Conservation (phyloP, 2,329 filamentous ascomycete genomes). For the Aspergillus ustus region DNA sequence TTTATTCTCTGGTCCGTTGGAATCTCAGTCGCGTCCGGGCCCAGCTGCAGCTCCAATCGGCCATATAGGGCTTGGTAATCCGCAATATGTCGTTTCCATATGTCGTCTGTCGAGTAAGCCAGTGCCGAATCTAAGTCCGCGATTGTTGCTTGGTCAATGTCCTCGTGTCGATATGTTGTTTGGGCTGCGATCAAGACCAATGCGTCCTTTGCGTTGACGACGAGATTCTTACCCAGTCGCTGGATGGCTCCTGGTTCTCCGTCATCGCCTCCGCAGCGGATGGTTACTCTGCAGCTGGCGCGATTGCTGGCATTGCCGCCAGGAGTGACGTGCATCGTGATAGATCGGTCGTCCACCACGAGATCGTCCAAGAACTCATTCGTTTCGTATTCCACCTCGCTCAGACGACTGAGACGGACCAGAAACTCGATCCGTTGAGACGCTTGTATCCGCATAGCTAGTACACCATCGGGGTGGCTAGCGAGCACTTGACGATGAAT, state of each 20-base stretch:
- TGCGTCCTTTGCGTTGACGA: constrained; percentile 43
- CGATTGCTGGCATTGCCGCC: constrained; percentile 42
- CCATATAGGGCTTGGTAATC: constrained; percentile 41
- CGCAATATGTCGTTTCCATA: constrained; percentile 36
- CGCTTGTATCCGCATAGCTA: constrained; percentile 41
- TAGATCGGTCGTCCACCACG: constrained; percentile 31
- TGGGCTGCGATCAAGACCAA: constrained; percentile 46
- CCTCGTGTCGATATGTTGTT: constrained; percentile 43
- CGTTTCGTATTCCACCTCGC: constrained; percentile 50
- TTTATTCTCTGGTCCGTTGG: constrained; percentile 38
- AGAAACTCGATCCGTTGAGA: constrained; percentile 33
- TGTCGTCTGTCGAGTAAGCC: constrained; percentile 23
- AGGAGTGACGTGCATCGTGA: constrained; percentile 45
- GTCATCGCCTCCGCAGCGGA: constrained; percentile 31
- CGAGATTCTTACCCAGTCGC: constrained; percentile 39
- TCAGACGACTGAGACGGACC: constrained; percentile 40
- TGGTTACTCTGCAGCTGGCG: constrained; percentile 37
- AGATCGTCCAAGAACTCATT: constrained; percentile 51
- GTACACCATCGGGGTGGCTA: constrained; percentile 47
- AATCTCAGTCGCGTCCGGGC: constrained; percentile 26
- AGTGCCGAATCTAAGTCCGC: constrained; percentile 35
- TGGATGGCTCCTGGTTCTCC: constrained; percentile 21
- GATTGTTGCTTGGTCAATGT: constrained; percentile 31
- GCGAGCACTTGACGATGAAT: constrained; percentile 48
- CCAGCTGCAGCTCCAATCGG: constrained; percentile 36